These are phyloP conservation scores for Mortierella hygrophila DNA, from an alignment of 192 early-diverging fungal species.

Conservation along the genomic window DNA sequence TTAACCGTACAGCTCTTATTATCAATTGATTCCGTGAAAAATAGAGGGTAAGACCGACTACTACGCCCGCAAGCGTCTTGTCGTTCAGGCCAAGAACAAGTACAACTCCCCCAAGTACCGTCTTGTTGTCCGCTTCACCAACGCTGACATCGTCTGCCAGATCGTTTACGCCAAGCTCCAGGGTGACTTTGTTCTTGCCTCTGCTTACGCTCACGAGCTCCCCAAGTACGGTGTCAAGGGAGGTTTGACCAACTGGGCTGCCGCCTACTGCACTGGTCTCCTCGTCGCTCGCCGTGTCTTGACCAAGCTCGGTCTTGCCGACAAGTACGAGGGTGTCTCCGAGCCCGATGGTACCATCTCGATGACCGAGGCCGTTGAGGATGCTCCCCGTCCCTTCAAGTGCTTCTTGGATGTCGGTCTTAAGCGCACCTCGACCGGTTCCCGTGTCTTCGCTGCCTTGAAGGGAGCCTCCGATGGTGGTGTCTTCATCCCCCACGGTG, in stretches of 20 bases:
- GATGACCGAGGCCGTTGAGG: constrained; percentile 90
- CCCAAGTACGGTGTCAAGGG: constrained; percentile 95
- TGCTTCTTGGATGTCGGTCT: constrained; percentile 98
- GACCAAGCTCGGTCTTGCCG: constrained; percentile 92
- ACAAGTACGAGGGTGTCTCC: constrained; percentile 96
- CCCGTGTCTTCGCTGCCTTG: constrained; percentile 96
- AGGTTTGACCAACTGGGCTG: constrained; percentile 99
- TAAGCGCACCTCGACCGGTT: constrained; percentile 96
- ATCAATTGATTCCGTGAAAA: constrained; percentile 17
- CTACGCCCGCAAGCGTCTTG: constrained; percentile 98
- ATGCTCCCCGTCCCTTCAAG: constrained; percentile 98
- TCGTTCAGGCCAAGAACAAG: constrained; percentile 99
- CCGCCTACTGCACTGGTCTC: constrained; percentile 97
- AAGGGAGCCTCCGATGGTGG: constrained; percentile 99
- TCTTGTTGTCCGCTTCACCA: constrained; percentile 99
- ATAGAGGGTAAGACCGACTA: constrained; percentile 99
- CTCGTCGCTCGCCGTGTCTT: constrained; percentile 96
- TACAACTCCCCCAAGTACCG: constrained; percentile 99
- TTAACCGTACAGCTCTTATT: neutral
- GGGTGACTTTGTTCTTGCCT: constrained; percentile 95
- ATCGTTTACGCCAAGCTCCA: constrained; percentile 98
- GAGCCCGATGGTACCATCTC: constrained; percentile 91
- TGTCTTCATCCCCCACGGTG: constrained; percentile 95
- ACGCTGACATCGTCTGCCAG: constrained; percentile 97
- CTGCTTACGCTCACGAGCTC: constrained; percentile 98